Evolutionary conservation across 2,329 filamentous ascomycete species (phyloP).

Genomic region (Mycocentrospora acerina): DNA sequence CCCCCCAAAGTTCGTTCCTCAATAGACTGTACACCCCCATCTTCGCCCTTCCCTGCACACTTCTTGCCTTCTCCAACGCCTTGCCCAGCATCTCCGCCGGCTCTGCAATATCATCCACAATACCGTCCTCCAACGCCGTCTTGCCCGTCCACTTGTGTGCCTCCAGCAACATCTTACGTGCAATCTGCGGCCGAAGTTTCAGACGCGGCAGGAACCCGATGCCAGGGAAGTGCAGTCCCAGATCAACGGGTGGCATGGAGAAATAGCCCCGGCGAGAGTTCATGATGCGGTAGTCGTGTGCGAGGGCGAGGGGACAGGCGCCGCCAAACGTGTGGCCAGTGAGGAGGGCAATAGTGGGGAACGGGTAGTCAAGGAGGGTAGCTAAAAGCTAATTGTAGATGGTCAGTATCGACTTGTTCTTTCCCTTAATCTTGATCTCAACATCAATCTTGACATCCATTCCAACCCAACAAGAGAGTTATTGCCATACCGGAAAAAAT

Average conservation of each 20-base stretch:
- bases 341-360: slow-evolving; percentile 51
- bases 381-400: slow-evolving; percentile 41
- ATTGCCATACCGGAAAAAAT: slow-evolving; percentile 51
- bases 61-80: slow-evolving; percentile 50
- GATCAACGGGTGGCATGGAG: slow-evolving; percentile 53
- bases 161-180: slow-evolving; percentile 58
- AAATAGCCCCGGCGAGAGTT: slow-evolving; percentile 36
- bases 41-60: slow-evolving; percentile 46
- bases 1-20: slow-evolving; percentile 56
- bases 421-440: no score
- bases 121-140: slow-evolving; percentile 54
- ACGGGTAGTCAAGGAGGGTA: slow-evolving; percentile 52
- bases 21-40: slow-evolving; percentile 56
- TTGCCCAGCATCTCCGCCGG: slow-evolving; percentile 50
- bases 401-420: slow-evolving; percentile 1
- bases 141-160: slow-evolving; percentile 57
- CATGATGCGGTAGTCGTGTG: slow-evolving; percentile 52
- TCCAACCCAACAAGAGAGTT: not conserved
- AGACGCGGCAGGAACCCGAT: slow-evolving; percentile 56
- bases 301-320: slow-evolving; percentile 50
- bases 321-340: slow-evolving; percentile 55
- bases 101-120: slow-evolving; percentile 55
- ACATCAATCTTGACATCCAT: no score
- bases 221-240: slow-evolving; percentile 58
- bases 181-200: slow-evolving; percentile 54